Evolutionary conservation across 129 eudicot genomes (phyloP).

Genomic region (Lactuca saligna): DNA sequence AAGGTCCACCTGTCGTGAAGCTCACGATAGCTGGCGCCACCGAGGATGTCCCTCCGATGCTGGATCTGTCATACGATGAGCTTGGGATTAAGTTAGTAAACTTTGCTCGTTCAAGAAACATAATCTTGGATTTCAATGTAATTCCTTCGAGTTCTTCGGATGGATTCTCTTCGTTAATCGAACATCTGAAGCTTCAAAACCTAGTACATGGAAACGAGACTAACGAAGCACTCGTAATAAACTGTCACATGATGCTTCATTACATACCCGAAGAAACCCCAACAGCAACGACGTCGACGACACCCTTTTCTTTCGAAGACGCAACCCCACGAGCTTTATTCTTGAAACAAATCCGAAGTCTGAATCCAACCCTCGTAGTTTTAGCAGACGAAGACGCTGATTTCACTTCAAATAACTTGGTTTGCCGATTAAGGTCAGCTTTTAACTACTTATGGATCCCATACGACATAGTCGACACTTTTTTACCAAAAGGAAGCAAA

Average conservation of each 20-base stretch:
- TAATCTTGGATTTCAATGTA: conserved; percentile 64
- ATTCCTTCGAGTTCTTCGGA: conserved; percentile 60
- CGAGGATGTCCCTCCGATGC: conserved; percentile 70
- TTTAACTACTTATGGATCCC: conserved; percentile 89
- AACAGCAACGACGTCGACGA: conserved; percentile 34
- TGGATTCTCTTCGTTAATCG: conserved; percentile 64
- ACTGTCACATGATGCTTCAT: conserved; percentile 95
- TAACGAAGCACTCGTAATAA: conserved; percentile 59
- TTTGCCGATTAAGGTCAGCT: conserved; percentile 70
- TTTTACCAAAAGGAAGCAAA: conserved; percentile 70
- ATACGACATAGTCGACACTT: conserved; percentile 82
- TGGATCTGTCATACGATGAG: conserved; percentile 76
- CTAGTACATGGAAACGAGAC: conserved; percentile 31
- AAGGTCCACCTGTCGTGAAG: conserved; percentile 58
- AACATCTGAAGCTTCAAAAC: conserved; percentile 54
- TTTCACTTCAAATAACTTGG: conserved; percentile 63
- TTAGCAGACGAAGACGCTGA: conserved; percentile 92
- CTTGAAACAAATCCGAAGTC: conserved; percentile 54
- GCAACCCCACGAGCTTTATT: conserved; percentile 50
- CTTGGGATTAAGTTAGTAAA: conserved; percentile 65
- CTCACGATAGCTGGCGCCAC: conserved; percentile 74
- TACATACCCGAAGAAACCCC: conserved; percentile 72
- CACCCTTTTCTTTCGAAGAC: conserved; percentile 30
- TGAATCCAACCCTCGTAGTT: conserved; percentile 65
- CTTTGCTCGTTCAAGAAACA: conserved; percentile 68